phyloP scores from a whole-genome alignment of 257 asterid species.

The Plantago major region DNA sequence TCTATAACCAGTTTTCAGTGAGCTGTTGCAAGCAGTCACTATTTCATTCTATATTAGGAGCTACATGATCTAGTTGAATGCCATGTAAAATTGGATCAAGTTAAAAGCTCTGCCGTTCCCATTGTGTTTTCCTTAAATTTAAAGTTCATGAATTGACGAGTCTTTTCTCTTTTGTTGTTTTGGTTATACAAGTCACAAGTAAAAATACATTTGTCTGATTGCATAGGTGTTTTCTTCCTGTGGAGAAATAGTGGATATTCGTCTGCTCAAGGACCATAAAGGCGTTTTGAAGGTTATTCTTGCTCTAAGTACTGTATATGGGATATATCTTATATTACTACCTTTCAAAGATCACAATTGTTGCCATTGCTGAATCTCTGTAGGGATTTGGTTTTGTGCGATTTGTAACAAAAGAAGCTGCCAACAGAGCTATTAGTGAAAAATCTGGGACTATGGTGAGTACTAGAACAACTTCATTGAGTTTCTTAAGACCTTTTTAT shows the following conservation, averaged over 20 bases:
- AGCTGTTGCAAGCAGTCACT: too few relatives aligned
- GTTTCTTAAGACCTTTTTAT: conserved; percentile 7
- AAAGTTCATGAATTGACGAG: background rate
- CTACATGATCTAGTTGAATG: too few relatives aligned
- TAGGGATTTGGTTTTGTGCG: conserved; percentile 92
- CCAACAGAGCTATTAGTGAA: conserved; percentile 76
- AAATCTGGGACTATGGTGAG: conserved; percentile 69
- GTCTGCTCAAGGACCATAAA: conserved; percentile 57
- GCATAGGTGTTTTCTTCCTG: conserved; percentile 70
- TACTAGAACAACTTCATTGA: conserved; percentile 9
- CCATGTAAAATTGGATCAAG: too few relatives aligned
- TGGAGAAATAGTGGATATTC: conserved; percentile 71
- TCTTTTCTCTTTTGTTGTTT: background rate
- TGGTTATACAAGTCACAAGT: background rate
- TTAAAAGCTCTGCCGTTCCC: too few relatives aligned
- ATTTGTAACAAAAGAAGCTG: conserved; percentile 75
- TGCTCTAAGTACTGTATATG: background rate
- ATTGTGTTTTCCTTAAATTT: background rate
- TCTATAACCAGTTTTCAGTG: too few relatives aligned
- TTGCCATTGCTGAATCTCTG: conserved; percentile 11
- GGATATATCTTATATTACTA: background rate
- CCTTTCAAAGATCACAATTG: background rate
- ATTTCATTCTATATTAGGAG: too few relatives aligned
- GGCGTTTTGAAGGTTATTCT: conserved; percentile 60
- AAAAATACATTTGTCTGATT: background rate